Evolutionary conservation across 768 basidiomycete genomes (phyloP).

Genomic region (Podaxis sp.): DNA sequence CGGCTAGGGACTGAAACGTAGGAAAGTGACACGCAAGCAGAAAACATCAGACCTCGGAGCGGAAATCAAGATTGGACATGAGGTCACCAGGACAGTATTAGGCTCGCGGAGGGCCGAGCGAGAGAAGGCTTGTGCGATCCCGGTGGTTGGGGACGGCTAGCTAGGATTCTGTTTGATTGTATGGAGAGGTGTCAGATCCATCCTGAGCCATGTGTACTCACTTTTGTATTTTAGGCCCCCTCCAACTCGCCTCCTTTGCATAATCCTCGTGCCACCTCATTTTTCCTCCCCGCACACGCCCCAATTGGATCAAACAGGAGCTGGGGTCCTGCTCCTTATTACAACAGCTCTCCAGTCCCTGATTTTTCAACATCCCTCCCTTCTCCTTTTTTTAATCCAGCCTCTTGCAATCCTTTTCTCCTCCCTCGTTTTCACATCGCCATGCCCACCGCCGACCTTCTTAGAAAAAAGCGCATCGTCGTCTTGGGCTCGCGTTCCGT

Average conservation of each 20-base stretch:
- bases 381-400: conserved; percentile 17
- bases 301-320: conserved; percentile 4
- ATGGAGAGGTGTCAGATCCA: conserved; percentile 1
- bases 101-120: background rate
- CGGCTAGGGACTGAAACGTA: conserved; percentile 1
- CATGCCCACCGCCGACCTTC: conserved; percentile 22
- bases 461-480: conserved; percentile 80
- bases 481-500: conserved; percentile 85
- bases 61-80: background rate
- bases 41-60: background rate
- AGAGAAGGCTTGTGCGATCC: conserved; percentile 4
- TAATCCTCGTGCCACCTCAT: background rate
- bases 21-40: conserved; percentile 1
- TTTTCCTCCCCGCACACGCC: background rate
- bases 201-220: background rate
- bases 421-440: conserved; percentile 5
- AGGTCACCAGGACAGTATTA: conserved; percentile 4
- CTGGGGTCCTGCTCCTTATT: background rate
- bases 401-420: conserved; percentile 22
- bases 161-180: background rate
- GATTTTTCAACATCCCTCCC: conserved; percentile 3
- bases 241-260: background rate
- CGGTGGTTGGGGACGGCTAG: conserved; percentile 3
- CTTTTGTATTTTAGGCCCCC: conserved; percentile 4
- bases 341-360: conserved; percentile 3